Base-by-base conservation (phyloP, 345 rosid genomes). In the Euphorbia lathyris region DNA sequence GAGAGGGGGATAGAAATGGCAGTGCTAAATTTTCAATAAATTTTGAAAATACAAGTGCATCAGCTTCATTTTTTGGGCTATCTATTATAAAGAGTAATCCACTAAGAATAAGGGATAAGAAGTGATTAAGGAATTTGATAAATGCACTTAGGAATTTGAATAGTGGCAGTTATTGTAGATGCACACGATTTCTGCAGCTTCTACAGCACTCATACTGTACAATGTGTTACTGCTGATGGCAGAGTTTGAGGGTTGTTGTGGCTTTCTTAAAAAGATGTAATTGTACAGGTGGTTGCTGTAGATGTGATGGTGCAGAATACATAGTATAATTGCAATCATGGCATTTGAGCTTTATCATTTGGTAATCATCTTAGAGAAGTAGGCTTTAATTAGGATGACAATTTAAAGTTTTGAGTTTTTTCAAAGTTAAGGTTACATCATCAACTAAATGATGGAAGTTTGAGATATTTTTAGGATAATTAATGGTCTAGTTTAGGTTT, bases 251-350 rank as follows among this genome's bases (percentile, higher is more conserved):
- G 19, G 38, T 43, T 43, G 64, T n/a, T 16, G 63, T 42, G 63
- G 47, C 58, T 57, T 16, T 14, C 58, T 23, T 43, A 42, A 57
- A 70, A 17, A 45, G 25, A 48, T 69, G 55, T 43, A 19, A 38
- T 40, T 55, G 22, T 32, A 52, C 47, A 30, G 70, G 30, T 68
- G 52, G 60, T 53, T 67, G 30, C 32, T 45, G 43, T 59, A 58
- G 55, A 47, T 20, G 7, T 59, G 26, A 40, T 43, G 55, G 45
- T 55, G 65, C 55, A 42, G 56, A 51, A 58, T 51, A 20, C 56
- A 51, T 27, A 16, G 43, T 19, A 25, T 57, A 13, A n/a, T 58
- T 69, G 27, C 56, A 59, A 59, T 29, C 45, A 47, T 20, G 50
- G 23, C 65, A 27, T 20, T 45, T 22, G 14, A 29, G 65, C n/a